Evolutionary conservation across 2,329 filamentous ascomycete genomes (phyloP), one percentile per base, ranked within the genome.

Genomic region (Calonectria montana): DNA sequence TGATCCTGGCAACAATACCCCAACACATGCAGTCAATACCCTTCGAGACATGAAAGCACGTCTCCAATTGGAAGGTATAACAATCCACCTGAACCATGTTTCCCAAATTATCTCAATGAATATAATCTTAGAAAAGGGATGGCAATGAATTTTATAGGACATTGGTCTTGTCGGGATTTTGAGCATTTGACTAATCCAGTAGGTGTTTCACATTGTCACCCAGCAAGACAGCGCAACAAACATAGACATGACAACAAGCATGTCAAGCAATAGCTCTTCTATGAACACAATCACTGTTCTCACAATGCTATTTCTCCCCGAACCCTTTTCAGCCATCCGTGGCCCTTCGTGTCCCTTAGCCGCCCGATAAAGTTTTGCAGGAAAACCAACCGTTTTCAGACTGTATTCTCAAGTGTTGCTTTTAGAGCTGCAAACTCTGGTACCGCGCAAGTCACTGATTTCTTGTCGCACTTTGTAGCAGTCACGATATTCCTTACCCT

Each of bases 371-470:
- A 43, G 15, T 35, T 23, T 21, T 31, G 41, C 25, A n/a, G 23
- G n/a, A 39, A 10, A 5, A 7, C 27, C 50, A 12, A 48, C 41
- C 10, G 7, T 39, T 53, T 27, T 21, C 29, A 65, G 62, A 65
- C 62, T 16, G 13, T 65, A 29, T 65, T 65, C 45, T 65, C 62
- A 25, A 65, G 62, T 13, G 62, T 53, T 27, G 62, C 62, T 12
- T 65, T 65, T 31, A 39, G 62, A 21, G 15, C 62, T 48, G 18
- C 45, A n/a, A 47, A 65, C 45, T 53, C 47, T 48, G 62, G 47
- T 25, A 21, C 45, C 8, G 23, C 21, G 4, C 31, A 53, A 25
- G 43, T 39, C 6, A 53, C 62, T 8, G 35, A 27, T 9, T 65
- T 21, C n/a, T 18, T 50, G 29, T 53, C 31, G 29, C 62, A 45